Percentiles rank a stretch among this genome's conserved stretches.
These are phyloP conservation scores for Phytophthora litchii DNA, from an alignment of 352 stramenopile genomes.

Conservation along the genomic window DNA sequence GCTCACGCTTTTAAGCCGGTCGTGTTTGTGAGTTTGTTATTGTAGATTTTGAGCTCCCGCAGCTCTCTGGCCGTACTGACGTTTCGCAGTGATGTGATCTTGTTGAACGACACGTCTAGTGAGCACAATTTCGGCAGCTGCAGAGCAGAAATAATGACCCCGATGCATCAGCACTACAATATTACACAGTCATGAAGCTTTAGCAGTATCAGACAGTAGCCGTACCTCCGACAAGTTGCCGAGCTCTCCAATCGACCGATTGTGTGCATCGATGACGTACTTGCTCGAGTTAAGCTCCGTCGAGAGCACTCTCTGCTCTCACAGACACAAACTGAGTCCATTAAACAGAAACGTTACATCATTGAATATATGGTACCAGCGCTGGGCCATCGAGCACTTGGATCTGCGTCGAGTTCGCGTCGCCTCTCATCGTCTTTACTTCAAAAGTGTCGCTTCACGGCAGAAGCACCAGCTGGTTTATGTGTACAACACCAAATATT, in stretches of 20 bases:
- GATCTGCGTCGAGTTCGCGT: conserved; percentile 36
- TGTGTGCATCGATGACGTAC: conserved; percentile 80
- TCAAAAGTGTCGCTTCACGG: conserved; percentile 30
- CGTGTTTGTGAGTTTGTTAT: conserved; percentile 71
- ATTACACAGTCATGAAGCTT: not conserved
- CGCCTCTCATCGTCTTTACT: conserved; percentile 19
- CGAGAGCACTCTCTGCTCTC: conserved; percentile 41
- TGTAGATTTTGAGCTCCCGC: conserved; percentile 81
- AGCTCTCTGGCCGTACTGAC: conserved; percentile 67
- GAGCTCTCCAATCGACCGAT: conserved; percentile 65
- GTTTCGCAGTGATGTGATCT: conserved; percentile 57
- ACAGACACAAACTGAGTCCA: not conserved
- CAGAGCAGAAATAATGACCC: not conserved
- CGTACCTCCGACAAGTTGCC: conserved; percentile 68
- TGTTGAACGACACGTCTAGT: conserved; percentile 84
- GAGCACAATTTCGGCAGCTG: conserved; percentile 76
- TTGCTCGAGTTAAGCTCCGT: conserved; percentile 83
- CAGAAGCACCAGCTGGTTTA: conserved; percentile 13
- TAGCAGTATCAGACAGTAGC: too few relatives aligned
- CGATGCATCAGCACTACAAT: not conserved
- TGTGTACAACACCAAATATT: conserved; percentile 7
- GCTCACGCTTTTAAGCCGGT: conserved; percentile 56
- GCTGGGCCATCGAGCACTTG: conserved; percentile 44
- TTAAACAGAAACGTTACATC: too few relatives aligned
- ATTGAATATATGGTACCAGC: conserved; percentile 28